Evolutionary conservation across 768 basidiomycete species (phyloP).

Genomic region (Tephrocybe sp.): DNA sequence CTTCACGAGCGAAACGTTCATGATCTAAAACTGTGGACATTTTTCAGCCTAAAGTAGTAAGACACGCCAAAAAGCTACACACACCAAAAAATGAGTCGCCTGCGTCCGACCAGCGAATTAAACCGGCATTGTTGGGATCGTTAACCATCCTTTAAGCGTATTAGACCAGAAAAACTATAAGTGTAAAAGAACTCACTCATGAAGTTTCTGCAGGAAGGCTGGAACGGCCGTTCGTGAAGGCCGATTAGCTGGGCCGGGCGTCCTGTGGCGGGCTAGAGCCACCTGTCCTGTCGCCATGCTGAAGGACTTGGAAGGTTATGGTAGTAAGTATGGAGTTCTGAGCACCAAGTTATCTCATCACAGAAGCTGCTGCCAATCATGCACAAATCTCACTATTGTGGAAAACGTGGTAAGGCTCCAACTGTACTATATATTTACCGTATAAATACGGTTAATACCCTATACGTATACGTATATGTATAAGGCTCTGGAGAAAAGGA

Average conservation of each 20-base stretch:
- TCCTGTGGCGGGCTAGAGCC: conserved; percentile 23
- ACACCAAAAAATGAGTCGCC: conserved; percentile 92
- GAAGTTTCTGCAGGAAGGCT: conserved; percentile 91
- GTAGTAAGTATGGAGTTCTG: background rate
- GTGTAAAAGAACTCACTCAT: conserved; percentile 62
- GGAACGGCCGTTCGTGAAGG: conserved; percentile 49
- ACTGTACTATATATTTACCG: no score
- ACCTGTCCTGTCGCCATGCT: conserved; percentile 31
- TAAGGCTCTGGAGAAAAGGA: no score
- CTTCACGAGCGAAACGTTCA: conserved; percentile 87
- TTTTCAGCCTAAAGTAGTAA: background rate
- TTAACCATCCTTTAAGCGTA: conserved; percentile 76
- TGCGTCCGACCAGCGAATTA: conserved; percentile 89
- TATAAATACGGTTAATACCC: no score
- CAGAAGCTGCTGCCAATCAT: conserved; percentile 9
- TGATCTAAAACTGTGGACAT: conserved; percentile 61
- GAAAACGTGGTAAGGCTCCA: no score
- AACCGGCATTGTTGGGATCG: conserved; percentile 74
- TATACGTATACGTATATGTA: no score
- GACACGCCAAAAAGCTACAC: background rate
- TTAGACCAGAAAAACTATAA: conserved; percentile 3
- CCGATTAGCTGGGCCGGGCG: conserved; percentile 32
- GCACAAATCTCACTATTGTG: no score
- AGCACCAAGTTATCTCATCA: conserved; percentile 15
- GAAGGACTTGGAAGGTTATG: background rate